Conservation (phyloP, 805 yeast species). For the Ogataea methanolica region DNA sequence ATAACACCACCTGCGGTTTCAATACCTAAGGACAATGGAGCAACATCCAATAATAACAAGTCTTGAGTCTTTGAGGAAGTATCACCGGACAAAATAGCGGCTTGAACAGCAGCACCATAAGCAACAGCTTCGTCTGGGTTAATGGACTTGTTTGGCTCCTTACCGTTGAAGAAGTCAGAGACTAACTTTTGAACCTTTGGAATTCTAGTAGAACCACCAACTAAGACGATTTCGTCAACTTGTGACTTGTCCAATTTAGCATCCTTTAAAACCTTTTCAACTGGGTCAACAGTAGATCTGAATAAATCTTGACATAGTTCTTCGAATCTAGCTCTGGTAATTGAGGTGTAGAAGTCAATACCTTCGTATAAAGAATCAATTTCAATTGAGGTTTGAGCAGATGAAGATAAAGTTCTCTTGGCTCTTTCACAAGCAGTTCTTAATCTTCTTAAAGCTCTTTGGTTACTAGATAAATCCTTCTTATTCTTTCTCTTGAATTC, state of each 20-base stretch:
- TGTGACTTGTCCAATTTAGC: constrained; percentile 85
- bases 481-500: constrained; percentile 98
- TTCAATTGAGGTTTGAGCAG: constrained; percentile 93
- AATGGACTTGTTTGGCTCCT: constrained; percentile 93
- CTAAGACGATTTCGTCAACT: constrained; percentile 89
- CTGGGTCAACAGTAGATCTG: constrained; percentile 93
- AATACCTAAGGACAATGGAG: constrained; percentile 89
- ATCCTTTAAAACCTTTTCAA: constrained; percentile 90
- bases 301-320: constrained; percentile 91
- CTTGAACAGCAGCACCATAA: constrained; percentile 98
- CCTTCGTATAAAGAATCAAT: constrained; percentile 95
- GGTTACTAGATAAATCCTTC: constrained; percentile 89
- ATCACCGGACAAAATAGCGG: constrained; percentile 94
- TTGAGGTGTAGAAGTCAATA: constrained; percentile 91
- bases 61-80: constrained; percentile 93
- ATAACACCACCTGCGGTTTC: constrained; percentile 98
- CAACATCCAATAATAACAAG: constrained; percentile 86
- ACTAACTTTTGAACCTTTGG: constrained; percentile 95
- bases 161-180: constrained; percentile 94
- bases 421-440: too few relatives aligned
- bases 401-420: constrained; percentile 37
- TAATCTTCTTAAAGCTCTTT: constrained; percentile 26
- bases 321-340: constrained; percentile 97
- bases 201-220: constrained; percentile 98
- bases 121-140: constrained; percentile 99